Conservation (phyloP, 73 alveolate species). For the Breviolum minutum region DNA sequence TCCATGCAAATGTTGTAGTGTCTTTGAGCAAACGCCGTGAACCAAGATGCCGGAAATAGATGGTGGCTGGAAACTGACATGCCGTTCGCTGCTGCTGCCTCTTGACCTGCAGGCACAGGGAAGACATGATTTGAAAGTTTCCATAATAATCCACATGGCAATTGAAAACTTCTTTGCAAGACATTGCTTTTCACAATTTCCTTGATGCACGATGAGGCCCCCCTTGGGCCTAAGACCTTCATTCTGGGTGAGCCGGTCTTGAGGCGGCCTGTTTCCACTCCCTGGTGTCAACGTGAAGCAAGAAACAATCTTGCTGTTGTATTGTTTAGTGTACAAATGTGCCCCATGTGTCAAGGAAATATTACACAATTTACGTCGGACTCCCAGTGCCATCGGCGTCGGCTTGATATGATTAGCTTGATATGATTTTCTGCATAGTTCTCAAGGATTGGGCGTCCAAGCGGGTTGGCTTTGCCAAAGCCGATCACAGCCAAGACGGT, state of each 20-base stretch:
- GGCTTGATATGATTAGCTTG: no score
- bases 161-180: neutral
- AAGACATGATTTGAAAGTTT: neutral
- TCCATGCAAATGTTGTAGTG: neutral
- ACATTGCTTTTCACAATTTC: neutral
- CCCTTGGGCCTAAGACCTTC: constrained; percentile 86
- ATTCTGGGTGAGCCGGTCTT: constrained; percentile 86
- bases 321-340: neutral
- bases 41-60: constrained; percentile 63
- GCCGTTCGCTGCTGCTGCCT: constrained; percentile 85
- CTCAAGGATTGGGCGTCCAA: constrained; percentile 73
- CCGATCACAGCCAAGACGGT: constrained; percentile 73
- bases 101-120: constrained; percentile 49
- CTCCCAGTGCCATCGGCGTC: neutral
- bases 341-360: constrained; percentile 2
- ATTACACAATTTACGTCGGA: constrained; percentile 62
- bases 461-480: constrained; percentile 91
- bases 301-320: neutral
- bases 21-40: neutral
- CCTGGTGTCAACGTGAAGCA: neutral
- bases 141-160: neutral
- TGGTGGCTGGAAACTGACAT: constrained; percentile 80
- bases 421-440: neutral
- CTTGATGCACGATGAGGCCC: neutral
- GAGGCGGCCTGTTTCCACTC: neutral